Evolutionary conservation across 164 flowering plant genomes (phyloP).

Genomic region (Platanus orientalis): DNA sequence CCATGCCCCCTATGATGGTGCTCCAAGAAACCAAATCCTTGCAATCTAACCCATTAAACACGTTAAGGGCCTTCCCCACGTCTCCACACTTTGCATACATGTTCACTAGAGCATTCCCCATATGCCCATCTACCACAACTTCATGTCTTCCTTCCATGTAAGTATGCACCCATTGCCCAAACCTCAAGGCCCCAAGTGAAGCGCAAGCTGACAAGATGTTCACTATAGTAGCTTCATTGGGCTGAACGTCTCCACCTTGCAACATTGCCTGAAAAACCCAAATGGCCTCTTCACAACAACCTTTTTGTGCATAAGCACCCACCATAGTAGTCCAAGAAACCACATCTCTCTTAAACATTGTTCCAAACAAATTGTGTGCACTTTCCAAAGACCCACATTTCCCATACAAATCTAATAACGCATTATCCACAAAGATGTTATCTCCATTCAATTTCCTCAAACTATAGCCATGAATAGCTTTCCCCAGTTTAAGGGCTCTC

Average conservation of each 20-base stretch:
- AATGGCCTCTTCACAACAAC: slow-evolving; percentile 23
- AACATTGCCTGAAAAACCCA: slow-evolving; percentile 20
- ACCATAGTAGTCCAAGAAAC: slow-evolving; percentile 43
- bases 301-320: slow-evolving; percentile 29
- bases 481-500: slow-evolving; percentile 16
- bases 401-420: slow-evolving; percentile 21
- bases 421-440: slow-evolving; percentile 23
- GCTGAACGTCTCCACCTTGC: slow-evolving; percentile 13
- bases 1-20: slow-evolving; percentile 28
- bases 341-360: slow-evolving; percentile 30
- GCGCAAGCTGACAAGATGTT: slow-evolving; percentile 26
- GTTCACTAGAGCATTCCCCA: slow-evolving; percentile 41
- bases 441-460: slow-evolving; percentile 14
- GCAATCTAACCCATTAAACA: slow-evolving; percentile 12
- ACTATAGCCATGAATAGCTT: slow-evolving; percentile 23
- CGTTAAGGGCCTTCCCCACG: slow-evolving; percentile 24
- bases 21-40: slow-evolving; percentile 33
- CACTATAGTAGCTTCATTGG: slow-evolving; percentile 27
- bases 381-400: slow-evolving; percentile 18
- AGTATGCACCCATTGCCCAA: slow-evolving; percentile 20
- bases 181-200: slow-evolving; percentile 20
- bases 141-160: slow-evolving; percentile 8
- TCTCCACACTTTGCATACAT: slow-evolving; percentile 70
- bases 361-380: slow-evolving; percentile 20
- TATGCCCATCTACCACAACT: slow-evolving; percentile 9